Conservation (phyloP, 441 rosid genomes). For the Pelargonium citronellum region DNA sequence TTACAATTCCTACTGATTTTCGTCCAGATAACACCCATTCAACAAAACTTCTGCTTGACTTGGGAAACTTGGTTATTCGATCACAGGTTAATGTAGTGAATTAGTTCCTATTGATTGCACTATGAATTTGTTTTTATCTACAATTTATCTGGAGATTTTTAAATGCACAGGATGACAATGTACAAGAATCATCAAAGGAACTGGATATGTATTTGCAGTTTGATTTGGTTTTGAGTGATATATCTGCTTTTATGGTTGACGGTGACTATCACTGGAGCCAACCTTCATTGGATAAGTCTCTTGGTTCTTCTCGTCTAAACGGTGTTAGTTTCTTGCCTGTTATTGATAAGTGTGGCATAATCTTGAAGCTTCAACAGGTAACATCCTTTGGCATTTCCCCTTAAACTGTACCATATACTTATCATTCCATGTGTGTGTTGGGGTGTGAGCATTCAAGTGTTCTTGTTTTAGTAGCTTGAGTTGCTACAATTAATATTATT, state of each 20-base stretch:
- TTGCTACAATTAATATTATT: slow-evolving; percentile 21
- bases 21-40: slow-evolving; percentile 60
- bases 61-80: slow-evolving; percentile 87
- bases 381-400: slow-evolving; percentile 19
- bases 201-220: slow-evolving; percentile 77
- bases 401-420: slow-evolving; percentile 18
- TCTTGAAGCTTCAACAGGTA: slow-evolving; percentile 91
- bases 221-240: slow-evolving; percentile 90
- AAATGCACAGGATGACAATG: slow-evolving; percentile 62
- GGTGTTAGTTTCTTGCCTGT: slow-evolving; percentile 68
- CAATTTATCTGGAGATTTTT: slow-evolving; percentile 17
- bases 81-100: slow-evolving; percentile 56
- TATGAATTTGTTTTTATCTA: background rate
- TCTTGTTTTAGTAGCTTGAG: background rate
- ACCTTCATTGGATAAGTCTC: slow-evolving; percentile 30
- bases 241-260: slow-evolving; percentile 91
- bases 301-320: slow-evolving; percentile 28
- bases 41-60: slow-evolving; percentile 89
- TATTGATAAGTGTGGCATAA: slow-evolving; percentile 86
- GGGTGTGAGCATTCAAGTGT: background rate
- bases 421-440: slow-evolving; percentile 7
- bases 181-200: slow-evolving; percentile 45
- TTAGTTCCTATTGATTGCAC: slow-evolving; percentile 17
- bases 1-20: slow-evolving; percentile 92
- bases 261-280: slow-evolving; percentile 85